phyloP scores from a whole-genome alignment of 2,329 filamentous ascomycete species.

The Botrytis medusae region DNA sequence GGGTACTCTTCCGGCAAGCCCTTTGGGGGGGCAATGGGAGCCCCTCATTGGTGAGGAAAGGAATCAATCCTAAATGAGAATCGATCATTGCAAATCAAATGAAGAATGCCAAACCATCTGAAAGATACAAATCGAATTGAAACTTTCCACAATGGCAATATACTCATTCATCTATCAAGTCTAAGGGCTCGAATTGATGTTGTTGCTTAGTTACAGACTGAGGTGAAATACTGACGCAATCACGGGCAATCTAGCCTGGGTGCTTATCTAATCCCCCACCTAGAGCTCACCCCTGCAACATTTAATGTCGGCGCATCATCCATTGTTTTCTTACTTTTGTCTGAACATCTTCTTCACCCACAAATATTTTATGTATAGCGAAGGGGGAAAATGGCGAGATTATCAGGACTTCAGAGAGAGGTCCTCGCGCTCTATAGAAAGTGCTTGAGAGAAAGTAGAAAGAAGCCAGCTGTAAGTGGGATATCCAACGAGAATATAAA shows the following conservation, averaged over 20 bases:
- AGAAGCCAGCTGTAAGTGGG: constrained; percentile 69
- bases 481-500: neutral
- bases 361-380: neutral
- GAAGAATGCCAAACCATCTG: neutral
- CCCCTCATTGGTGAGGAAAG: neutral
- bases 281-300: neutral
- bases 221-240: neutral
- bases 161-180: neutral
- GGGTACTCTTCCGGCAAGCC: neutral
- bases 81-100: neutral
- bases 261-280: constrained; percentile 1
- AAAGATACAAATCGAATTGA: neutral
- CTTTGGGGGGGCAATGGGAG: neutral
- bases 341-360: neutral
- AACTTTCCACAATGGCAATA: neutral
- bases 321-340: constrained; percentile 1
- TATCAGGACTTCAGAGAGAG: constrained; percentile 88
- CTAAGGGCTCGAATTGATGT: neutral
- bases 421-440: constrained; percentile 83
- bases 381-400: constrained; percentile 42
- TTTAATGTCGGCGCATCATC: neutral
- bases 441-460: constrained; percentile 77
- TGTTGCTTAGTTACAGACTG: neutral
- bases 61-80: neutral
- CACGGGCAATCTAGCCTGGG: neutral